Percentiles rank a stretch among this genome's conserved stretches.
These are phyloP conservation scores for Xylaria sp. DNA, from an alignment of 2,329 filamentous ascomycete genomes.

Conservation along the genomic window DNA sequence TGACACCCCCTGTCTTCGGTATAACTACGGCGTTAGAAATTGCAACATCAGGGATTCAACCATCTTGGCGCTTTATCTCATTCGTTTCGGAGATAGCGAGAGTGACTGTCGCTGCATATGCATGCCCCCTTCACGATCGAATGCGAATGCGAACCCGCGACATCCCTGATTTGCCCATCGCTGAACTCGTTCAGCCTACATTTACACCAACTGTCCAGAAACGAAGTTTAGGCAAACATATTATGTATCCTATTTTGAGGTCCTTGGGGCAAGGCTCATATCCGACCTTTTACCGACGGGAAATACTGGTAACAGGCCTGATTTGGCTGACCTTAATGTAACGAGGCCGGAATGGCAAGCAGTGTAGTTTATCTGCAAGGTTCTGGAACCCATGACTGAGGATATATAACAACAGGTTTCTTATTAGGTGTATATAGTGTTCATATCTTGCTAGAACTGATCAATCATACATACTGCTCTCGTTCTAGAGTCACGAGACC, in stretches of 20 bases:
- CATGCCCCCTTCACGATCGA: not conserved
- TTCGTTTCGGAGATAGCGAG: slow-evolving; percentile 6
- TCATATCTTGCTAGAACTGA: not conserved
- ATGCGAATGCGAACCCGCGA: slow-evolving; percentile 9
- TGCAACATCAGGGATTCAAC: not conserved
- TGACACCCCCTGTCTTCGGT: not conserved
- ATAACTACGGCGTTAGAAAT: not conserved
- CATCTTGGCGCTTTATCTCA: not conserved
- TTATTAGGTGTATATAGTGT: not conserved
- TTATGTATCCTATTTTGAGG: not conserved
- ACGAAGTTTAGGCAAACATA: not conserved
- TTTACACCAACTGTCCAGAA: not conserved
- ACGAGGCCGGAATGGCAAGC: not conserved
- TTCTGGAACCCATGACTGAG: not conserved
- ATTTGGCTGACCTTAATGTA: not conserved
- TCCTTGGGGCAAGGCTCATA: not conserved
- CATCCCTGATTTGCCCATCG: slow-evolving; percentile 3
- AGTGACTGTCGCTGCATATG: too few species aligned
- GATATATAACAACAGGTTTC: not conserved
- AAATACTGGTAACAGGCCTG: not conserved
- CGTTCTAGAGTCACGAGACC: not conserved
- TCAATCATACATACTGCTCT: not conserved
- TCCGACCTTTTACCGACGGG: not conserved
- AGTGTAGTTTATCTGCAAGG: not conserved
- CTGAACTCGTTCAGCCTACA: not conserved